These are phyloP conservation scores for Trichophyton benhamiae DNA, from an alignment of 2,329 filamentous ascomycete species.

Conservation along the genomic window DNA sequence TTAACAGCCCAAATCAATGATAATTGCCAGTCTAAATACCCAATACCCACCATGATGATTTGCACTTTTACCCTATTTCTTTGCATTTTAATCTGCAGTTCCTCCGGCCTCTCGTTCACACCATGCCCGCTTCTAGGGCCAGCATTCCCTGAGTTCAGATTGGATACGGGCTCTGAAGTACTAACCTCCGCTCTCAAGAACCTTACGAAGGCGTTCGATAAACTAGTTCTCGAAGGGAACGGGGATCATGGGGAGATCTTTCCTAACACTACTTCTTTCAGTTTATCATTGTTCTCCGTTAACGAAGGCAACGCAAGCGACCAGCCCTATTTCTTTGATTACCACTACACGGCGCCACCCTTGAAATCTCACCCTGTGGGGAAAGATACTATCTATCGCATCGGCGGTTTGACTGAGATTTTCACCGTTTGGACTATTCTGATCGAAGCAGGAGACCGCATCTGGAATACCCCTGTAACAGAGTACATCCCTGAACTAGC, in stretches of 20 bases:
- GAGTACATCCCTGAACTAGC: conserved; percentile 34
- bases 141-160: conserved; percentile 11
- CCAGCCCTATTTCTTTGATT: conserved; percentile 15
- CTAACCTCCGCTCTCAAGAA: conserved; percentile 6
- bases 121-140: conserved; percentile 17
- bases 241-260: conserved; percentile 12
- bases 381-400: conserved; percentile 28
- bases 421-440: conserved; percentile 35
- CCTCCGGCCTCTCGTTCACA: conserved; percentile 10
- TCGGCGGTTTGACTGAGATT: conserved; percentile 37
- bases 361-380: not conserved
- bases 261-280: conserved; percentile 16
- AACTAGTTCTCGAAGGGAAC: not conserved
- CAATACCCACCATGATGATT: not conserved
- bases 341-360: conserved; percentile 14
- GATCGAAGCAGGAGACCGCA: conserved; percentile 28
- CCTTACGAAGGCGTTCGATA: not conserved
- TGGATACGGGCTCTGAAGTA: conserved; percentile 9
- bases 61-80: not conserved
- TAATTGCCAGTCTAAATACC: not conserved
- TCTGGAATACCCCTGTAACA: conserved; percentile 33
- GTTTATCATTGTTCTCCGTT: conserved; percentile 17
- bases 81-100: not conserved
- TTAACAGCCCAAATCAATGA: not conserved
- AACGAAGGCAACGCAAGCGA: conserved; percentile 11